phyloP scores from a whole-genome alignment of 1,284 basidiomycete species.

The Veloporphyrellus conicus region DNA sequence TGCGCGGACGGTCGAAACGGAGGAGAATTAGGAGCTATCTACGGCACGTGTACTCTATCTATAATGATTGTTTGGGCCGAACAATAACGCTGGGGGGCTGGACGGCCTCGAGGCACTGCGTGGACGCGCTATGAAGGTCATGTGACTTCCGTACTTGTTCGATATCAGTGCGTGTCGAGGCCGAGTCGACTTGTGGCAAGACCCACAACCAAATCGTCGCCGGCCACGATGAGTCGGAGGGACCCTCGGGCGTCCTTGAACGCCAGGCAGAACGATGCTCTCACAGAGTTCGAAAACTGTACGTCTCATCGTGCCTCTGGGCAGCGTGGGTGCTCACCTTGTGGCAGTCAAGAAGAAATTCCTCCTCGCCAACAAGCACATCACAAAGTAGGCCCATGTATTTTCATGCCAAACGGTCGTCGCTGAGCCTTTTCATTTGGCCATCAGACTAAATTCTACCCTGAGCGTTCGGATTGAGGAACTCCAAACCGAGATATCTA shows the following conservation, averaged over 20 bases:
- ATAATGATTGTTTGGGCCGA: constrained; percentile 11
- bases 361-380: constrained; percentile 81
- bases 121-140: constrained; percentile 27
- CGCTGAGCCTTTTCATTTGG: constrained; percentile 9
- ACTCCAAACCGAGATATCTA: constrained; percentile 73
- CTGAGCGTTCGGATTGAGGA: constrained; percentile 78
- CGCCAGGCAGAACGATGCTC: constrained; percentile 67
- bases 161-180: constrained; percentile 34
- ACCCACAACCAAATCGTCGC: constrained; percentile 33
- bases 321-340: constrained; percentile 16
- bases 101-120: constrained; percentile 29
- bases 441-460: constrained; percentile 72
- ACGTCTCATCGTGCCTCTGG: constrained; percentile 32
- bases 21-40: constrained; percentile 12
- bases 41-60: constrained; percentile 23
- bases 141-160: constrained; percentile 29
- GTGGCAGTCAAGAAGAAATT: constrained; percentile 82
- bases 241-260: constrained; percentile 70
- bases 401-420: constrained; percentile 3
- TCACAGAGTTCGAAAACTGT: constrained; percentile 81
- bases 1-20: constrained; percentile 17
- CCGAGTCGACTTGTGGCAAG: constrained; percentile 3
- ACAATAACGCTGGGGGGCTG: constrained; percentile 14
- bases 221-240: constrained; percentile 68
- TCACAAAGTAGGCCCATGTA: constrained; percentile 62